Base-by-base conservation (phyloP, 2,329 filamentous ascomycete species). In the Ciborinia camelliae region DNA sequence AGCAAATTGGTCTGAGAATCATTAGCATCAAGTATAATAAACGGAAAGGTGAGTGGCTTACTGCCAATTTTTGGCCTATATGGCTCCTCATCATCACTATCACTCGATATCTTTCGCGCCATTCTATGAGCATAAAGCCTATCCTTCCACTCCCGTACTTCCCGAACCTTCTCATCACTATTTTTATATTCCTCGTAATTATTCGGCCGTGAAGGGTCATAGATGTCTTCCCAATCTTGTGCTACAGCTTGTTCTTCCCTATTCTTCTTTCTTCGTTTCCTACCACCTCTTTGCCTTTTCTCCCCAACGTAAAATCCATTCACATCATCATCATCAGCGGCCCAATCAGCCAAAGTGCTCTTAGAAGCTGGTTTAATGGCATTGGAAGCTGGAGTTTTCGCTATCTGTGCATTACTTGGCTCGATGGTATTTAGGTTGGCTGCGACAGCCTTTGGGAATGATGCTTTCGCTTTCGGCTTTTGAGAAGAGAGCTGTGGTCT, bases 201-300 rank as follows among this genome's bases (percentile, higher is more conserved):
- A 48, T 91, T 96, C 10, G 93, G 92, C 47, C 90, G 81, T 14
- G 89, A 81, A 0, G 92, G 91, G 73, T 97, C 93, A 75, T 97
- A 97, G 30, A 95, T 85, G 75, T 96, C 92, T 75, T 96, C 90
- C 92, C 92, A 97, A 74, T 96, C 88, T 75, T 86, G 83, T 37
- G 82, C 76, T 54, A 81, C 80, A 7, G 85, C 80, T 68, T 84
- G 82, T 66, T 86, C 83, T 72, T 85, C 84, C 76, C 88, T 89
- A 77, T 90, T 88, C 74, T 88, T 89, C 77, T 90, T 92, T 77
- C 91, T 87, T 50, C 79, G 77, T 72, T 80, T 81, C 54, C 75
- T 76, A 18, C 91, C 90, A 64, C 91, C 91, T 58, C 91, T 86
- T 73, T 90, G 86, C 64, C 87, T 84, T 77, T 90, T 90, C 73